These are phyloP conservation scores for Vitis hybrid DNA, from an alignment of 177 flowering plant genomes.

Conservation along the genomic window DNA sequence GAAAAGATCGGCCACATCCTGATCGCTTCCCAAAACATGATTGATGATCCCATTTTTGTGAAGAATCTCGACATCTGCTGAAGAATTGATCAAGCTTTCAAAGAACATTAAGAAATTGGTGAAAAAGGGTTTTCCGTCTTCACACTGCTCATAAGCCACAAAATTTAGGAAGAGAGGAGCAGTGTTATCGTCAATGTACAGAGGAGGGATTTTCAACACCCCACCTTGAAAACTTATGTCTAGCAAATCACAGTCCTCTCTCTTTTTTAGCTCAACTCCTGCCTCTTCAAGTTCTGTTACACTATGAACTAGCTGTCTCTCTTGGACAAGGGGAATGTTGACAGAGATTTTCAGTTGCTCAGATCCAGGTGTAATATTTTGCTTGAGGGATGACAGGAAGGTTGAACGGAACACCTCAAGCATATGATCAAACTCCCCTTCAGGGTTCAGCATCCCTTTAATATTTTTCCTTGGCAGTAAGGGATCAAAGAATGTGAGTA, in stretches of 20 bases:
- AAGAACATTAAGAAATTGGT: constrained; percentile 28
- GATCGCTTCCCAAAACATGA: constrained; percentile 25
- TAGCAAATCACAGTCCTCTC: constrained; percentile 11
- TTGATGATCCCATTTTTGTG: constrained; percentile 24
- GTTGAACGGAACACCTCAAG: constrained; percentile 17
- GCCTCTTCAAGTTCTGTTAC: constrained; percentile 28
- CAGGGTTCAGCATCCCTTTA: background rate
- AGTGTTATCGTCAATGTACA: constrained; percentile 29
- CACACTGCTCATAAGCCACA: constrained; percentile 37
- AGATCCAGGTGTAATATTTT: background rate
- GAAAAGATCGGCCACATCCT: constrained; percentile 24
- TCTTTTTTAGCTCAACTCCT: constrained; percentile 20
- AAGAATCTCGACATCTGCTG: constrained; percentile 26
- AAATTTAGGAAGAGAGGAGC: constrained; percentile 29
- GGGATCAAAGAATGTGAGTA: constrained; percentile 25
- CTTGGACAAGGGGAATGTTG: constrained; percentile 5
- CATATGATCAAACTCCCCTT: constrained; percentile 17
- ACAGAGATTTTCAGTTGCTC: background rate
- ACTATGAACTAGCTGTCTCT: constrained; percentile 18
- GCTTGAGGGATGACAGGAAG: constrained; percentile 8
- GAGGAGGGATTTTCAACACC: constrained; percentile 26
- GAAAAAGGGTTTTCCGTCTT: constrained; percentile 18
- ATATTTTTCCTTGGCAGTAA: constrained; percentile 12
- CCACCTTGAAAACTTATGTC: constrained; percentile 21
- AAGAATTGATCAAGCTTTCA: constrained; percentile 22